Percentiles rank a stretch among this genome's conserved stretches.
These are phyloP conservation scores for Paramecium tetraurelia DNA, from an alignment of 73 alveolate genomes.

Conservation along the genomic window DNA sequence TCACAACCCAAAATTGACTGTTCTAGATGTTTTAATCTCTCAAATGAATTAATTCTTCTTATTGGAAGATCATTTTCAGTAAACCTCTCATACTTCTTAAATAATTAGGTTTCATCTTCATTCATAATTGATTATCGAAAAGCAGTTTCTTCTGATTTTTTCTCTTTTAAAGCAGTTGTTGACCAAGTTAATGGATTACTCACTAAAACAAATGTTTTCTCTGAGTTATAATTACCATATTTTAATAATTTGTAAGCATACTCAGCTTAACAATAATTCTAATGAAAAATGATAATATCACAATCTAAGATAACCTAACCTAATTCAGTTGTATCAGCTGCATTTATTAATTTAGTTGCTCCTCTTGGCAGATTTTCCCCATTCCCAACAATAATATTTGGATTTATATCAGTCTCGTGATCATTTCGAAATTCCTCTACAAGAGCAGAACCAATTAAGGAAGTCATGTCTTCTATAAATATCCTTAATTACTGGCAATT, in stretches of 20 bases:
- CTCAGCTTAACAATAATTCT: conserved; percentile 10
- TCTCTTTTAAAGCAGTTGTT: not conserved
- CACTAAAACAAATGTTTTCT: not conserved
- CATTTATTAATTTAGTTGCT: conserved; percentile 21
- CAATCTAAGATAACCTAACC: conserved; percentile 27
- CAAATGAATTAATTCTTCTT: not conserved
- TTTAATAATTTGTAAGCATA: conserved; percentile 17
- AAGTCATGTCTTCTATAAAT: not conserved
- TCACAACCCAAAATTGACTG: not conserved
- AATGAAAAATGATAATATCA: not conserved
- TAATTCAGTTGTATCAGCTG: not conserved
- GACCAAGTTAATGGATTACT: not conserved
- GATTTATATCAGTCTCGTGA: conserved; percentile 54
- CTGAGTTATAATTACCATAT: not conserved
- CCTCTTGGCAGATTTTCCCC: conserved; percentile 53
- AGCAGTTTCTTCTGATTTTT: not conserved
- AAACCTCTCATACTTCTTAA: not conserved
- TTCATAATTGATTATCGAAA: not conserved
- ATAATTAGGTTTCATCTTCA: not conserved
- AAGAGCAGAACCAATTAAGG: conserved; percentile 50
- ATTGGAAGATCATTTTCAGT: not conserved
- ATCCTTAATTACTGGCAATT: not conserved
- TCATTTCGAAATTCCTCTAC: conserved; percentile 65
- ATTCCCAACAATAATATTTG: conserved; percentile 51
- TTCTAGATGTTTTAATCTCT: not conserved